phyloP scores from a whole-genome alignment of 352 stramenopile species.

The Phytophthora litchii region DNA sequence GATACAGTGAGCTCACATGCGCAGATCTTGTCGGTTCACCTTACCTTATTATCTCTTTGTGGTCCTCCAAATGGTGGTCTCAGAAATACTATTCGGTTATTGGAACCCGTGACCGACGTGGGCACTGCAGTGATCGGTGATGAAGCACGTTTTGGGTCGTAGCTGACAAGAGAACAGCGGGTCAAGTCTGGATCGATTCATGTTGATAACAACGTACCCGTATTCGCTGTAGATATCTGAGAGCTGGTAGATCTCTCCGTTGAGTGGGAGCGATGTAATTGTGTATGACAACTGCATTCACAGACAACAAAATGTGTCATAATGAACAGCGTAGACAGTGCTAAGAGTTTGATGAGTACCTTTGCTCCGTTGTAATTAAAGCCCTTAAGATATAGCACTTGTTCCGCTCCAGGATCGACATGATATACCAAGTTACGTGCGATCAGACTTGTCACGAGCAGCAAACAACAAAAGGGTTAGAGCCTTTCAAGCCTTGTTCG shows the following conservation, averaged over 20 bases:
- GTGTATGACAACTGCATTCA: slow-evolving; percentile 61
- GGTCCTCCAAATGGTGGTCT: slow-evolving; percentile 65
- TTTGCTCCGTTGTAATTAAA: slow-evolving; percentile 66
- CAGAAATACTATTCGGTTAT: slow-evolving; percentile 87
- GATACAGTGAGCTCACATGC: background rate
- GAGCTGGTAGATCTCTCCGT: slow-evolving; percentile 89
- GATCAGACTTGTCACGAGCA: slow-evolving; percentile 44
- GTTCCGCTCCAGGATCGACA: slow-evolving; percentile 69
- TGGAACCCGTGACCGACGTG: slow-evolving; percentile 77
- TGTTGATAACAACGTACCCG: slow-evolving; percentile 48
- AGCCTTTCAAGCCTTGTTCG: background rate
- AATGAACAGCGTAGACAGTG: background rate
- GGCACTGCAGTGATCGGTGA: slow-evolving; percentile 61
- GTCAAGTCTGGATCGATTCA: background rate
- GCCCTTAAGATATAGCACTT: slow-evolving; percentile 82
- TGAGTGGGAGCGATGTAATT: slow-evolving; percentile 84
- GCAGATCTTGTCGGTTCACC: background rate
- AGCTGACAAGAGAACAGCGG: slow-evolving; percentile 29
- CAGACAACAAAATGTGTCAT: background rate
- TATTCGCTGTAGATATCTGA: slow-evolving; percentile 90
- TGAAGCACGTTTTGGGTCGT: slow-evolving; percentile 82
- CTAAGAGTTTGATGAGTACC: slow-evolving; percentile 20
- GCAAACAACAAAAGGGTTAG: background rate
- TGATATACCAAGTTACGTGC: slow-evolving; percentile 79
- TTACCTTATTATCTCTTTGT: slow-evolving; percentile 66